Evolutionary conservation across 768 basidiomycete genomes (phyloP).

Genomic region (Dendrothele bispora): DNA sequence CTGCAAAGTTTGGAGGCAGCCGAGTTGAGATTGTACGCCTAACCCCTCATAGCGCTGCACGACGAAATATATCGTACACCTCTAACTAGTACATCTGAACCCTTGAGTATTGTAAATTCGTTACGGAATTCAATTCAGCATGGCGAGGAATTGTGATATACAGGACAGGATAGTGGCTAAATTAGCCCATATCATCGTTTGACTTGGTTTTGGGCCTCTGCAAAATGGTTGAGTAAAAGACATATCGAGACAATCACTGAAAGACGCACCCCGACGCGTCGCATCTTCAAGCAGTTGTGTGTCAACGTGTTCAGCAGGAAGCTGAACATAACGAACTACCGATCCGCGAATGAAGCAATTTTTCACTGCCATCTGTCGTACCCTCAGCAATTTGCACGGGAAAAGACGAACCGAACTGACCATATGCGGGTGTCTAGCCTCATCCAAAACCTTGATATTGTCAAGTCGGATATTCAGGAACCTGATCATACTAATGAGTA

Average conservation of each 20-base stretch:
- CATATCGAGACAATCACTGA: background rate
- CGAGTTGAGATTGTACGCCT: slow-evolving; percentile 21
- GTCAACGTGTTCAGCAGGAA: slow-evolving; percentile 91
- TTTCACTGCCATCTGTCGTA: slow-evolving; percentile 89
- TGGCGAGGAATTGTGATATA: background rate
- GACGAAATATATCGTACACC: too few relatives aligned
- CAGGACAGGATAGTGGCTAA: too few relatives aligned
- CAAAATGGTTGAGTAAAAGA: background rate
- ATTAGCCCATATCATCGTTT: too few relatives aligned
- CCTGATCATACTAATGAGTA: slow-evolving; percentile 38
- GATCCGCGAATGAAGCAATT: slow-evolving; percentile 99
- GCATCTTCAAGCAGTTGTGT: slow-evolving; percentile 96
- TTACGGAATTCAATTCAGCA: background rate
- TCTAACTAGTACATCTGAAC: too few relatives aligned
- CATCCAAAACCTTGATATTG: slow-evolving; percentile 89
- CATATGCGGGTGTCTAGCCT: slow-evolving; percentile 96
- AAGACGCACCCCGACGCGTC: slow-evolving; percentile 79
- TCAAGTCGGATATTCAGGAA: slow-evolving; percentile 97
- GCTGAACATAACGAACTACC: slow-evolving; percentile 95
- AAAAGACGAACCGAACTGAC: slow-evolving; percentile 38
- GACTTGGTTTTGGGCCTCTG: slow-evolving; percentile 48
- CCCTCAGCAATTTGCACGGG: background rate
- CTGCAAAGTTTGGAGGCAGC: slow-evolving; percentile 82
- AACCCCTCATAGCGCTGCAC: too few relatives aligned
- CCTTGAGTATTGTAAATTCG: background rate